phyloP scores from a whole-genome alignment of 139 green algal genomes.

The Chlorella sp. region DNA sequence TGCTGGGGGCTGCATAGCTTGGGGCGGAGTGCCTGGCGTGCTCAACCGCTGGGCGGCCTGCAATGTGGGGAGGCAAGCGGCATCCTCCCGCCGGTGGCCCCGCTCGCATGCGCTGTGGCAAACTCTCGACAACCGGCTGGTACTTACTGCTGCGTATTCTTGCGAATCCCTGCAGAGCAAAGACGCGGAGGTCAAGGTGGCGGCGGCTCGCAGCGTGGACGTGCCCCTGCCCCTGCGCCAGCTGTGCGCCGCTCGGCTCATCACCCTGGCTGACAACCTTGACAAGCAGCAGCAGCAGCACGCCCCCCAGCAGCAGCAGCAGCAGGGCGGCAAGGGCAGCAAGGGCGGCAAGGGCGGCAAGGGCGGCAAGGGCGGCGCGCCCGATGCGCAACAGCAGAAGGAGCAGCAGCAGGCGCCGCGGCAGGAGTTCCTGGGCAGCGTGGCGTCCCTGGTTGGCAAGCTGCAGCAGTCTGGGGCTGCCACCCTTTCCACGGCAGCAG shows the following conservation, averaged over 20 bases:
- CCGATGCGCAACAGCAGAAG: neutral
- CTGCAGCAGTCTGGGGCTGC: neutral
- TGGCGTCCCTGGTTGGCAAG: constrained; percentile 25
- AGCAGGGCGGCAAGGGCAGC: neutral
- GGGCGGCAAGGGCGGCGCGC: neutral
- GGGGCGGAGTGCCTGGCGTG: too few relatives aligned
- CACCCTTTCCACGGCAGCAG: neutral
- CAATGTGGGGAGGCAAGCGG: too few relatives aligned
- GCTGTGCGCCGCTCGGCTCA: constrained; percentile 58
- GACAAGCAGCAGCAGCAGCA: constrained; percentile 21
- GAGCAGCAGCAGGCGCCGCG: neutral
- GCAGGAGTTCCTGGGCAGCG: constrained; percentile 23
- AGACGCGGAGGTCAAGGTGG: constrained; percentile 15
- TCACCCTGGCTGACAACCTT: constrained; percentile 43
- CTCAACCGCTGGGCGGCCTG: too few relatives aligned
- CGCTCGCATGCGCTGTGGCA: neutral
- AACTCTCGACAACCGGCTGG: neutral
- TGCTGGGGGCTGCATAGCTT: neutral
- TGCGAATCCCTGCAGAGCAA: constrained; percentile 34
- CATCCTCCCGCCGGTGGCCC: too few relatives aligned
- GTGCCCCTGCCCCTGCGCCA: constrained; percentile 38
- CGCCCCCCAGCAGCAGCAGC: neutral
- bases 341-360: neutral
- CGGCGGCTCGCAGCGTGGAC: constrained; percentile 2
- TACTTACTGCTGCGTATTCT: too few relatives aligned